These are phyloP conservation scores for Capsella bursapastoris DNA, from an alignment of 345 rosid species.

Conservation along the genomic window DNA sequence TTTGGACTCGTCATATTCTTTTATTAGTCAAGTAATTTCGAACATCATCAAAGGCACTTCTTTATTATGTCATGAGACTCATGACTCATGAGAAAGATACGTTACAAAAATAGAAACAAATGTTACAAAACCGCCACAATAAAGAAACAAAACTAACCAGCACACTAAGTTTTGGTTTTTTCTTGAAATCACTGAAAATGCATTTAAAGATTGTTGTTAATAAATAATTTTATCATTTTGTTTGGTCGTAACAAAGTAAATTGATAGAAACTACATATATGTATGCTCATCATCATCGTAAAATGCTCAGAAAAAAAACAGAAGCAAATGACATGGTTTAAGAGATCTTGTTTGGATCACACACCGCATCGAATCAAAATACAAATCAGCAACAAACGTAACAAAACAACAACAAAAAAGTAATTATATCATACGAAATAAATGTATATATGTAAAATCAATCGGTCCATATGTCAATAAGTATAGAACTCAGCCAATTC, in stretches of 20 bases:
- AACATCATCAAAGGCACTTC: slow-evolving; percentile 25
- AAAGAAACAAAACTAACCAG: slow-evolving; percentile 19
- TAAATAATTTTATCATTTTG: neutral
- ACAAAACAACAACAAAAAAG: slow-evolving; percentile 20
- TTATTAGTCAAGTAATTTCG: neutral
- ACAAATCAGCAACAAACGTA: slow-evolving; percentile 31
- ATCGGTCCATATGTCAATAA: slow-evolving; percentile 39
- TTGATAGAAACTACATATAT: slow-evolving; percentile 15
- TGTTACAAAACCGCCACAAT: slow-evolving; percentile 31
- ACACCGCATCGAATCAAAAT: slow-evolving; percentile 39
- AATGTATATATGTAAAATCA: slow-evolving; percentile 11
- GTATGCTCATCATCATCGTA: slow-evolving; percentile 35
- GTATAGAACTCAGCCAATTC: slow-evolving; percentile 69
- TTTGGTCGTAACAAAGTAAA: slow-evolving; percentile 25
- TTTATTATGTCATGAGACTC: slow-evolving; percentile 36
- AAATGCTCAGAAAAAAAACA: slow-evolving; percentile 39
- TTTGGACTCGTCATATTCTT: slow-evolving; percentile 17
- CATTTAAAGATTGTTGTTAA: slow-evolving; percentile 4
- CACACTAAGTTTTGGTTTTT: slow-evolving; percentile 10
- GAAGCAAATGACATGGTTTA: slow-evolving; percentile 43
- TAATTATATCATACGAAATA: slow-evolving; percentile 38
- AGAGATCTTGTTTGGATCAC: slow-evolving; percentile 42
- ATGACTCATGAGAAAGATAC: slow-evolving; percentile 38
- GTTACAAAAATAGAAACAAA: slow-evolving; percentile 42
- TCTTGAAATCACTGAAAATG: neutral